Base-by-base conservation (phyloP, 2,329 filamentous ascomycete genomes). In the Curvularia lunata region DNA sequence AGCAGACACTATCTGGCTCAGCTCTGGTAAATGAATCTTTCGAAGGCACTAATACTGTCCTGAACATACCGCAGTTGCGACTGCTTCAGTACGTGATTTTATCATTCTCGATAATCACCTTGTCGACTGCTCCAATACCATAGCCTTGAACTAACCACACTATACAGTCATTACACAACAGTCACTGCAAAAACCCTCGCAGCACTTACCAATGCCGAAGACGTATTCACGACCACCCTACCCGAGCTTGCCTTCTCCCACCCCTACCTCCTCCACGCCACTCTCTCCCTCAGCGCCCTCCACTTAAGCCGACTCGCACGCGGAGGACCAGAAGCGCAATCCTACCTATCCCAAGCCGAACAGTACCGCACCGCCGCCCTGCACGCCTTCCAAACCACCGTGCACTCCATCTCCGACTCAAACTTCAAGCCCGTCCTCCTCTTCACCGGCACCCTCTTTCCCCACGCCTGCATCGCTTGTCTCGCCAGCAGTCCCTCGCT, bases 231-330 rank as follows among this genome's bases (percentile, higher is more conserved):
- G 4, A 62, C 56, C 8, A 53, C 57, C 37, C 54, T 78, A n/a
- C 64, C 71, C 32, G 65, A 72, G 28, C 60, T 77, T 27, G 77
- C 77, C 1, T 77, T 80, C 48, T 71, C 77, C 5, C 75, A 78
- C 59, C 72, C 78, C 3, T 82, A 79, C 43, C 68, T 82, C n/a
- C 68, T 82, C 12, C 76, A 81, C 55, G 75, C 74, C 28, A 67
- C 81, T 10, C 69, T 82, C 4, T 79, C 80, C 5, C 64, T 82
- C 9, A 74, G 79, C 5, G 79, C 80, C 7, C 68, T 82, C 19
- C 80, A 82, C 52, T 62, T 80, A 13, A 77, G 76, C 19, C 75
- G 76, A 18, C 52, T 77, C 7, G 70, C 77, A 48, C 54, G 34
- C 5, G 49, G 42, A 18, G 43, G 21, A 10, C 9, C 25, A 16